phyloP scores from a whole-genome alignment of 2,329 filamentous ascomycete genomes.

The Sclerotinia glacialis region DNA sequence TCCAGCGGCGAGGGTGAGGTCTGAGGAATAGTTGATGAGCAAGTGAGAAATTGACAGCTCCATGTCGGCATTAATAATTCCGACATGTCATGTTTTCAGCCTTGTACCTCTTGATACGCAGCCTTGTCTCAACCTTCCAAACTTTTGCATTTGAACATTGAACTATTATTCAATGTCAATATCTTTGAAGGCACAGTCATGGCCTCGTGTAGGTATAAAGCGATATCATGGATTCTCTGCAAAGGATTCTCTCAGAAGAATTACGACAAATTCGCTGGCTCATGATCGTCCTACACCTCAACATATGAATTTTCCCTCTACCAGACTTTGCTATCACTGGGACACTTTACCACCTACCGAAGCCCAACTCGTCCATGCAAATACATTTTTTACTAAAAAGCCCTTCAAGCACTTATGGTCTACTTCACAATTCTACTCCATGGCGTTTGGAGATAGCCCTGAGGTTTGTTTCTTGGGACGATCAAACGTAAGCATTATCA shows the following conservation, averaged over 20 bases:
- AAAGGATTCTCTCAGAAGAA: neutral
- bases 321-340: slow-evolving; percentile 47
- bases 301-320: slow-evolving; percentile 16
- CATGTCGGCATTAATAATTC: slow-evolving; percentile 3
- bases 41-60: neutral
- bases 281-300: slow-evolving; percentile 15
- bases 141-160: neutral
- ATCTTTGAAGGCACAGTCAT: slow-evolving; percentile 23
- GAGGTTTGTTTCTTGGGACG: slow-evolving; percentile 59
- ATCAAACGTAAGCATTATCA: slow-evolving; percentile 50
- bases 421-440: slow-evolving; percentile 56
- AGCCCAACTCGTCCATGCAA: slow-evolving; percentile 46
- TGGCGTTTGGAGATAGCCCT: slow-evolving; percentile 47
- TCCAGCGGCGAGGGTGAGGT: neutral
- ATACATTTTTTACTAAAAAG: slow-evolving; percentile 46
- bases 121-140: neutral
- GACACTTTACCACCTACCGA: slow-evolving; percentile 47
- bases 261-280: slow-evolving; percentile 9
- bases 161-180: slow-evolving; percentile 18
- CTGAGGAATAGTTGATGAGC: neutral
- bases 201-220: slow-evolving; percentile 8
- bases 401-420: slow-evolving; percentile 58
- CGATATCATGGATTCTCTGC: neutral
- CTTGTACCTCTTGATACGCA: neutral
- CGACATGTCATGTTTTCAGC: slow-evolving; percentile 16